Conservation (phyloP, 495 filamentous ascomycete genomes). For the Letharia lupina region DNA sequence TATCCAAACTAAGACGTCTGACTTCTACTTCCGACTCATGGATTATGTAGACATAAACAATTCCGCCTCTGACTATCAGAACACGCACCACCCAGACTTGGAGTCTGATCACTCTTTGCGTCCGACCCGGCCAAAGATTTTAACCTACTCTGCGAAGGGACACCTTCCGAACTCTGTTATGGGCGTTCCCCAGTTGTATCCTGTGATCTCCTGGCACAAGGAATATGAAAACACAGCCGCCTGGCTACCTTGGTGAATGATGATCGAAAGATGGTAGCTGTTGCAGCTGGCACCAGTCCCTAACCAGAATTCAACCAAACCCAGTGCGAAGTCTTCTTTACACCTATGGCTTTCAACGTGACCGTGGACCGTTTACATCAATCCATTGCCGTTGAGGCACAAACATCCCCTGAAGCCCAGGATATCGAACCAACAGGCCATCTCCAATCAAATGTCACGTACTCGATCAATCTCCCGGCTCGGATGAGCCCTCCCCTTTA, state of each 20-base stretch:
- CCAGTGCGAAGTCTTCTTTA: slow-evolving; percentile 10
- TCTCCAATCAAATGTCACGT: not conserved
- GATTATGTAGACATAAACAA: not conserved
- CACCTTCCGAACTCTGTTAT: slow-evolving; percentile 8
- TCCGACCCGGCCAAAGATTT: not conserved
- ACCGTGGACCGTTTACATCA: not conserved
- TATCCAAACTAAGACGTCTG: not conserved
- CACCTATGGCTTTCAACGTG: not conserved
- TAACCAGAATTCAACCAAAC: not conserved
- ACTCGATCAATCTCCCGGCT: not conserved
- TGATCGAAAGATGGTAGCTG: slow-evolving; percentile 5
- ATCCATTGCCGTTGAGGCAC: not conserved
- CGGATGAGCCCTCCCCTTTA: slow-evolving; percentile 2
- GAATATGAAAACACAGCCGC: not conserved
- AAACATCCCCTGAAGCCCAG: not conserved
- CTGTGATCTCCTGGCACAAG: slow-evolving; percentile 7
- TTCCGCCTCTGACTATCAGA: not conserved
- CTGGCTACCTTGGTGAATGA: not conserved
- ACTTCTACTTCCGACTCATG: slow-evolving; percentile 1
- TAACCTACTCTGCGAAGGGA: slow-evolving; percentile 1
- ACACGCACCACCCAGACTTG: not conserved
- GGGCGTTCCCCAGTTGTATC: slow-evolving; percentile 3
- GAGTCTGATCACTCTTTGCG: not conserved
- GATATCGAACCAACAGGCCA: slow-evolving; percentile 1
- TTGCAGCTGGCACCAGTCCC: slow-evolving; percentile 4